Evolutionary conservation across 202 grass and related monocot species (phyloP).

Genomic region (Elaeis oleifera): DNA sequence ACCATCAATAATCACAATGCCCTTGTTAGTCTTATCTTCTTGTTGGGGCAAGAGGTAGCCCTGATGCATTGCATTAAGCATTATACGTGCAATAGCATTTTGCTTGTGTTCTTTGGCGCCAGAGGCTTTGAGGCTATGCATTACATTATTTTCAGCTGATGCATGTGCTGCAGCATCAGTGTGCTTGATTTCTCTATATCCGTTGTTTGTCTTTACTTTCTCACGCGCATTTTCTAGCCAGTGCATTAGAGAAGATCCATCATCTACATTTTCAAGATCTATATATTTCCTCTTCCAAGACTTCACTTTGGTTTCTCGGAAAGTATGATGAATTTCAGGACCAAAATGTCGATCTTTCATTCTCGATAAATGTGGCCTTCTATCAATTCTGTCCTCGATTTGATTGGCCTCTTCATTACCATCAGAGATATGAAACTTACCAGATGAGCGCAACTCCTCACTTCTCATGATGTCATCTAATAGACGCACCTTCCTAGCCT

Average conservation of each 20-base stretch:
- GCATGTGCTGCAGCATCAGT: slow-evolving; percentile 17
- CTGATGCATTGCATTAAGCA: background rate
- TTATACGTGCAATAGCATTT: slow-evolving; percentile 6
- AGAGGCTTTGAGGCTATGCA: slow-evolving; percentile 3
- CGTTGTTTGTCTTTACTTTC: slow-evolving; percentile 36
- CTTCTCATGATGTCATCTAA: slow-evolving; percentile 54
- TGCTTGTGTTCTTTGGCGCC: background rate
- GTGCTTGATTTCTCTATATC: slow-evolving; percentile 25
- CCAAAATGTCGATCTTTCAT: slow-evolving; percentile 12
- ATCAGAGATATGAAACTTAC: slow-evolving; percentile 23
- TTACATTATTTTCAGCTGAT: slow-evolving; percentile 15
- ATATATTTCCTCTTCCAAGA: slow-evolving; percentile 28
- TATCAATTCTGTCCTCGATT: slow-evolving; percentile 24
- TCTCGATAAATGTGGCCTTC: slow-evolving; percentile 10
- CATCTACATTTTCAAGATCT: slow-evolving; percentile 34
- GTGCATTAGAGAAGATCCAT: slow-evolving; percentile 40
- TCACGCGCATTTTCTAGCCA: slow-evolving; percentile 42
- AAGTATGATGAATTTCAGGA: slow-evolving; percentile 25
- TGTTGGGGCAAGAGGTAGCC: background rate
- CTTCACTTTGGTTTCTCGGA: slow-evolving; percentile 20
- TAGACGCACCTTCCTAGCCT: slow-evolving; percentile 40
- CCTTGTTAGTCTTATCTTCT: slow-evolving; percentile 9
- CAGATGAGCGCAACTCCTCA: slow-evolving; percentile 11
- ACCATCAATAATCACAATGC: too few species aligned
- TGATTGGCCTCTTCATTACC: slow-evolving; percentile 25